These are phyloP conservation scores for Setomelanomma holmii DNA, from an alignment of 2,329 filamentous ascomycete species.

Conservation along the genomic window DNA sequence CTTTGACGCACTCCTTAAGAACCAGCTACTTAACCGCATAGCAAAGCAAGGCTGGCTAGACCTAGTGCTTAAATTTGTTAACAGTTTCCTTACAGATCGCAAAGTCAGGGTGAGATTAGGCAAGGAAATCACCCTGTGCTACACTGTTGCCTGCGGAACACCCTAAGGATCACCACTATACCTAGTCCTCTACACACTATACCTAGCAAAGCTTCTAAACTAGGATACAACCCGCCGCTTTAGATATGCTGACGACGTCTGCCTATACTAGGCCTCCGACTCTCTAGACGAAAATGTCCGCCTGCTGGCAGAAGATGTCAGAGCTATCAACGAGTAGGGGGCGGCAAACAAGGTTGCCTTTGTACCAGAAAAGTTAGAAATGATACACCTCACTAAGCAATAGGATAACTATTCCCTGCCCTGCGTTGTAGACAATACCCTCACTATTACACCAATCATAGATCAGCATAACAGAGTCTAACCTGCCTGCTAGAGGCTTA, in stretches of 20 bases:
- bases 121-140: no score
- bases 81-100: no score
- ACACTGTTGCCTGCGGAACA: no score
- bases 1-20: no score
- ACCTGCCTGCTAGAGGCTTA: not conserved
- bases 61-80: no score
- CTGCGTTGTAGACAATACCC: slow-evolving; percentile 1
- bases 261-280: not conserved
- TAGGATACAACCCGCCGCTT: not conserved
- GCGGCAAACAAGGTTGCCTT: slow-evolving; percentile 12
- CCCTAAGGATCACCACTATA: slow-evolving; percentile 4
- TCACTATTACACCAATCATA: slow-evolving; percentile 3
- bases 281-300: slow-evolving; percentile 7
- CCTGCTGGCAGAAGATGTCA: slow-evolving; percentile 8
- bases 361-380: no score
- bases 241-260: no score
- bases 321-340: slow-evolving; percentile 5
- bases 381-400: slow-evolving; percentile 13
- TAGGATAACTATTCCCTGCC: not conserved
- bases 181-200: slow-evolving; percentile 5
- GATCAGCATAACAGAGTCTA: not conserved
- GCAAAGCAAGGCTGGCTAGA: no score
- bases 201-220: slow-evolving; percentile 6
- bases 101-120: no score
- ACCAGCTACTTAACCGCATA: no score